Base-by-base conservation (phyloP, 2,329 filamentous ascomycete species). In the Fonsecaea monophora region DNA sequence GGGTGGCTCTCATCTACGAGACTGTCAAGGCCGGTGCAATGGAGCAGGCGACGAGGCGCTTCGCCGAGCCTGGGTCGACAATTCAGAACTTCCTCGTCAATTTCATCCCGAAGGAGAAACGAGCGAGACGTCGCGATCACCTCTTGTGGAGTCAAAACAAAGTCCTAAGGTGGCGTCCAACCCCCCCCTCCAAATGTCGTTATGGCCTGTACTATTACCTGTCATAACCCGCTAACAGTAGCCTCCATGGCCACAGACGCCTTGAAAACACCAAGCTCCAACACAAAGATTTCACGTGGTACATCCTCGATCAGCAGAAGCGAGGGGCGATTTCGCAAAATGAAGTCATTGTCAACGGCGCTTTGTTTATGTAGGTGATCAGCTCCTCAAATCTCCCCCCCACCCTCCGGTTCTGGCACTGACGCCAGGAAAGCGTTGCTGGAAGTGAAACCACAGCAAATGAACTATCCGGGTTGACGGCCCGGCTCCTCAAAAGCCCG, bases 41-140 rank as follows among this genome's bases (percentile, higher is more conserved):
- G 12, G 58, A 71, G 75, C 62, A 45, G 35, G 58, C 35, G 32
- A 59, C 60, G 83, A 84, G 60, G n/a, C 61, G 53, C 35, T 66
- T 60, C 54, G 50, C 65, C 25, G 12, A 9, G 35, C 8, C 35
- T 37, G 35, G 35, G 8, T 15, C 10, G 10, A 10, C 15, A 3
- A 15, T 42, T 10, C 38, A 42, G 13, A 10, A 13, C 12, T 42
- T 42, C 15, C 38, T 42, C 12, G 10, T 42, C 15, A 15, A 13
- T 10, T 42, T 5, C 38, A 15, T 10, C 4, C 38, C 38, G 10
- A 5, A 10, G 3, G 15, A 15, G 4, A 42, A 15, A 10, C 38
- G 38, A 15, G 38, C 3, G 15, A 13, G 38, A 42, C 38, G 38
- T 2, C 4, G 12, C 10, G 4, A 13, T 5, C 38, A 42, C 15